Base-by-base conservation (phyloP, 805 yeast species). In the Lipomyces sp. region DNA sequence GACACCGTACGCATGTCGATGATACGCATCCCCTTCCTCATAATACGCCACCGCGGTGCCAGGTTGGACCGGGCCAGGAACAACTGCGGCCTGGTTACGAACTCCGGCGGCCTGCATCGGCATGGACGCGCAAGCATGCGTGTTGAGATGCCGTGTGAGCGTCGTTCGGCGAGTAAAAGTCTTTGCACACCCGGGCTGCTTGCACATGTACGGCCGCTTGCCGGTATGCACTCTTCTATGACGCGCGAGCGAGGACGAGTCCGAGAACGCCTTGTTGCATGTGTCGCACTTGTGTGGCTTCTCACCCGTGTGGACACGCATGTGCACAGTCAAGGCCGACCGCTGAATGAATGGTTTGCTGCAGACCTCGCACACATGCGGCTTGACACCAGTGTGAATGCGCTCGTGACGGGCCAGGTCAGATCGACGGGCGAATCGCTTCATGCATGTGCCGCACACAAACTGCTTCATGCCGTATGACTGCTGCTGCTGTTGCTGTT, bases 331-430 rank as follows among this genome's bases (percentile, higher is more conserved):
- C 63, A 91, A 80, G 0, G 95, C 90, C 10, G 92, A 87, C 7
- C 96, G 93, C 74, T 96, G 84, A 72, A 90, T 88, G 79, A 92
- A 92, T 62, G 85, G 86, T 75, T 91, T 90, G 57, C 85, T 83
- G 76, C 97, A 91, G 18, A 87, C 82, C 2, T 68, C 54, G 77
- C 80, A 77, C 82, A 83, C 68, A 64, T 79, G 78, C 2, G 80
- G 81, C 60, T 77, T 71, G 48, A 75, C 73, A 0, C 80, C 81
- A 2, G 79, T 67, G 64, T 92, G 97, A 54, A 90, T 82, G 74
- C 86, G 85, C 69, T 85, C 83, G 76, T 92, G 97, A 67, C 97
- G 81, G 4, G 89, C 86, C 86, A 92, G 86, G 74, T 92, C 93
- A 53, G 91, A 86, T 74, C 90, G 85, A 29, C 93, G 92, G 18